Evolutionary conservation across 805 yeast species (phyloP), one percentile per base, ranked within the genome.

Genomic region (Saturnispora zaruensis): DNA sequence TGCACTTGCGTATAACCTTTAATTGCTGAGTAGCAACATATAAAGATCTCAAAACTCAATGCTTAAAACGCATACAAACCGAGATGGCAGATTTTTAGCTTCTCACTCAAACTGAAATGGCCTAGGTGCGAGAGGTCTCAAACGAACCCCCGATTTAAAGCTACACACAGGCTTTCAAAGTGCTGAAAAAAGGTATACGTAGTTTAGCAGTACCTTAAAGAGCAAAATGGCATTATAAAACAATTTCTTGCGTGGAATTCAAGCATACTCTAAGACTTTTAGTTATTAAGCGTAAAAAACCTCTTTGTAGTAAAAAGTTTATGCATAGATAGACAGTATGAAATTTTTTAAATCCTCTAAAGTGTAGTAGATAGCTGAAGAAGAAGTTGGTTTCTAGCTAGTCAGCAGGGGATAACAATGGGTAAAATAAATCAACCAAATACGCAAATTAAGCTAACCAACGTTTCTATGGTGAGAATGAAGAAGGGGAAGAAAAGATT

Each of bases 401-500:
- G n/a, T 21, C 3, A 18, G 6, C 14, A 23, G 8, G 20, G 32
- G n/a, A 25, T 25, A 28, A 54, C 30, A 3, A 66, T 67, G 70
- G 69, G 64, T 32, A 60, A 60, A 34, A 88, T 90, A 53, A 82
- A 84, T 56, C 98, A 93, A 67, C 99, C 99, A 2, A 77, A 81
- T 14, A 81, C 87, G 34, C 96, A 87, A 66, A 90, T 93, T 55
- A 85, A 81, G 63, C 76, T 93, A 59, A 93, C 99, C 46, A 93
- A 93, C 66, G 98, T 93, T 30, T 89, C 98, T 26, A 72, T 91
- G 51, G 97, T 93, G 43, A 76, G 93, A 44, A 81, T 93, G 80
- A 86, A 84, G 59, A 89, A 87, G 64, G 96, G 90, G 40, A 88
- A 87, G 63, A 87, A 87, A 66, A 73, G 96, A 56, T 93, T 89